phyloP scores from a whole-genome alignment of 371 early-diverging fungal species.

The Mucor racemosus region DNA sequence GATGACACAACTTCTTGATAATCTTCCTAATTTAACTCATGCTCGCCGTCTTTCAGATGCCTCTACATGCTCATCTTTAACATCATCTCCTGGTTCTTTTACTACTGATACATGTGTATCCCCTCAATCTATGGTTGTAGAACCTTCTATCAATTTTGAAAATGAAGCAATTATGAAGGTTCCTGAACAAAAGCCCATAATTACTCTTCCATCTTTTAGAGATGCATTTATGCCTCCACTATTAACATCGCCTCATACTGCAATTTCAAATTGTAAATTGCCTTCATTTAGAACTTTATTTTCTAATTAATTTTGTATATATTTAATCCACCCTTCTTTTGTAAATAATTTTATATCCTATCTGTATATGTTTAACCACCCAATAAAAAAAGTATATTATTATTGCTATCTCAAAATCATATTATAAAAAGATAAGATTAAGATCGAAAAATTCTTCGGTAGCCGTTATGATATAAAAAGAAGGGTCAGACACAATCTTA shows the following conservation, averaged over 20 bases:
- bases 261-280: background rate
- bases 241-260: background rate
- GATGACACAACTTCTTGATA: constrained; percentile 9
- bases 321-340: background rate
- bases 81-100: constrained; percentile 1
- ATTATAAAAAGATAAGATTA: background rate
- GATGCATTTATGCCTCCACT: constrained; percentile 9
- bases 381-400: background rate
- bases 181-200: background rate
- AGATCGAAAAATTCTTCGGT: background rate
- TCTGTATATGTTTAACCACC: background rate
- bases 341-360: constrained; percentile 5
- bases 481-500: background rate
- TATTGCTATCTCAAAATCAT: background rate
- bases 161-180: background rate
- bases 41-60: constrained; percentile 7
- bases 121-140: constrained; percentile 1
- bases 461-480: background rate
- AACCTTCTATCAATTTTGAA: constrained; percentile 4
- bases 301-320: constrained; percentile 8
- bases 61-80: constrained; percentile 3
- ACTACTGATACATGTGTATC: background rate
- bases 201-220: constrained; percentile 14
- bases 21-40: background rate
- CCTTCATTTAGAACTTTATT: constrained; percentile 17